Conservation (phyloP, 148 eudicot genomes). For the Chenopodium suecicum region DNA sequence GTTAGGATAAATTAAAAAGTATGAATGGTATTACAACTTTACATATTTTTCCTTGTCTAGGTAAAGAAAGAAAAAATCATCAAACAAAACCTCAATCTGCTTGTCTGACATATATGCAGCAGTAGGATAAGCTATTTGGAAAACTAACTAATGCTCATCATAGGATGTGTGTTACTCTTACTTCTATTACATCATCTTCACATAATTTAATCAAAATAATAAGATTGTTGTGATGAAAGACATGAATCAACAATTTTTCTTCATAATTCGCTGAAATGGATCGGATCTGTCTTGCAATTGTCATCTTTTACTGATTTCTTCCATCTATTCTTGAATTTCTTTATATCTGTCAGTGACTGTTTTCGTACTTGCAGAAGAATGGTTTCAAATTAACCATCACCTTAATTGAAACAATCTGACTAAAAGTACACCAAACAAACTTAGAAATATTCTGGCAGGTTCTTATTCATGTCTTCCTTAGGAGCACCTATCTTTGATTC, state of each 20-base stretch:
- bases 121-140: constrained; percentile 3
- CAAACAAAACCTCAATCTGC: constrained; percentile 6
- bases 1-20: neutral
- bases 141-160: neutral
- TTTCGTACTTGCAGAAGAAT: constrained; percentile 47
- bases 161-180: neutral
- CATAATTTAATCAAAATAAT: constrained; percentile 7
- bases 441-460: neutral
- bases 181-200: constrained; percentile 12
- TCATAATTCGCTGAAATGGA: constrained; percentile 39
- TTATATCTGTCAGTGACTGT: constrained; percentile 45
- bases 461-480: too few species aligned
- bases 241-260: neutral
- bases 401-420: neutral
- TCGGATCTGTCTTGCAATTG: constrained; percentile 62
- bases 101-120: constrained; percentile 10
- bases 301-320: constrained; percentile 52
- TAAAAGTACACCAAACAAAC: neutral
- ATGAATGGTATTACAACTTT: constrained; percentile 20
- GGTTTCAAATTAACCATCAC: neutral
- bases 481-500: too few species aligned
- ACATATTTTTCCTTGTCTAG: constrained; percentile 2
- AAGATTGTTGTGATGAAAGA: neutral
- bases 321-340: constrained; percentile 60
- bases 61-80: neutral